Evolutionary conservation across 2,329 filamentous ascomycete species (phyloP).

Genomic region (Cladosporium sphaerospermum): DNA sequence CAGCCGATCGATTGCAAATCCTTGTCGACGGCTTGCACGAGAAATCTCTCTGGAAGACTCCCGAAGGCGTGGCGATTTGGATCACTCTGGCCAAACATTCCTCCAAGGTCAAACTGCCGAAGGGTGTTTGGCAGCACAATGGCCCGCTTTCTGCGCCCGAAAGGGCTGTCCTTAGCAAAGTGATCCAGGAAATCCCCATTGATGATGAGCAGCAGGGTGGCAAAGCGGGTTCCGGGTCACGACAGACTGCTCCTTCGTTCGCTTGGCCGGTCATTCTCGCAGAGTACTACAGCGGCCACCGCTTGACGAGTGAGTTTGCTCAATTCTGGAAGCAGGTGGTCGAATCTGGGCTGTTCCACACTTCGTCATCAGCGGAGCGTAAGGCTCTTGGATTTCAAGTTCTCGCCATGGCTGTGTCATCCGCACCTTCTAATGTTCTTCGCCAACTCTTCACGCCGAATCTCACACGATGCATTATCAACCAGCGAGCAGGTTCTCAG

Average conservation of each 20-base stretch:
- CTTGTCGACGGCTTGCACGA: slow-evolving; percentile 23
- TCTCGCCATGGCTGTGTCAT: slow-evolving; percentile 66
- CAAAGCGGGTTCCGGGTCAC: slow-evolving; percentile 54
- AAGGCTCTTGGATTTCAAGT: slow-evolving; percentile 90
- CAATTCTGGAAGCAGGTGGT: slow-evolving; percentile 83
- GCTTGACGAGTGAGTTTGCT: slow-evolving; percentile 46
- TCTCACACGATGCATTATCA: slow-evolving; percentile 72
- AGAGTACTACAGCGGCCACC: slow-evolving; percentile 24
- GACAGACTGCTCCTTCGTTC: slow-evolving; percentile 72
- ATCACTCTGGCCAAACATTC: slow-evolving; percentile 61
- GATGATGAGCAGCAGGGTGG: slow-evolving; percentile 35
- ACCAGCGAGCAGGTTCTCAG: slow-evolving; percentile 71
- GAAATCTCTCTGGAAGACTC: slow-evolving; percentile 65
- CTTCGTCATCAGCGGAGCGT: slow-evolving; percentile 74
- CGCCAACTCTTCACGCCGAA: slow-evolving; percentile 72
- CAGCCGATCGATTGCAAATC: slow-evolving; percentile 15
- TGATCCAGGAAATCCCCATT: slow-evolving; percentile 69
- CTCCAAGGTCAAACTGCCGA: slow-evolving; percentile 57
- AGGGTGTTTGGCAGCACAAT: slow-evolving; percentile 64
- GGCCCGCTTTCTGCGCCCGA: slow-evolving; percentile 68
- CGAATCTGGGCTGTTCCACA: slow-evolving; percentile 80
- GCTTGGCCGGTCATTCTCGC: slow-evolving; percentile 77
- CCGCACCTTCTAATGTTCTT: slow-evolving; percentile 45
- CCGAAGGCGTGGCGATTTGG: slow-evolving; percentile 88
- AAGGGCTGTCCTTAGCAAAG: slow-evolving; percentile 61